These are phyloP conservation scores for Hypoxylon fragiforme DNA, from an alignment of 495 filamentous ascomycete species.

Conservation along the genomic window DNA sequence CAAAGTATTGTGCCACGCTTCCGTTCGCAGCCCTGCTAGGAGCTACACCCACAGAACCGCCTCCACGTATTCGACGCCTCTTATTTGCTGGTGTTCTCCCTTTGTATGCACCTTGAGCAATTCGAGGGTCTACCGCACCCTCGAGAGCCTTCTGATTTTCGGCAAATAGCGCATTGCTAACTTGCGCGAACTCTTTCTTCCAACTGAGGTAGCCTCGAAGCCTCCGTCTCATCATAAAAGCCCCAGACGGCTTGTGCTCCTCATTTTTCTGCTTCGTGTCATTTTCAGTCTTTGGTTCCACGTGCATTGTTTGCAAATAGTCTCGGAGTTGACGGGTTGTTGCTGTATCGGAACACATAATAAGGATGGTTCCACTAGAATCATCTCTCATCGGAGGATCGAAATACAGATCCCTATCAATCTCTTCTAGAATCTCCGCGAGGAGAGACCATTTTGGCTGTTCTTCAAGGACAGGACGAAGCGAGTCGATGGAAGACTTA, in stretches of 20 bases:
- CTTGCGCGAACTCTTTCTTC: slow-evolving; percentile 87
- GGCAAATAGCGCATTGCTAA: slow-evolving; percentile 70
- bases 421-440: slow-evolving; percentile 86
- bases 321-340: slow-evolving; percentile 90
- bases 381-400: slow-evolving; percentile 75
- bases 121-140: slow-evolving; percentile 56
- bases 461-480: slow-evolving; percentile 91
- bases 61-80: slow-evolving; percentile 84
- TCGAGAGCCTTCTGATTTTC: slow-evolving; percentile 81
- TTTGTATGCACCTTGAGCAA: slow-evolving; percentile 44
- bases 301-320: slow-evolving; percentile 88
- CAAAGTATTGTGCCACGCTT: slow-evolving; percentile 54
- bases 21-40: slow-evolving; percentile 55
- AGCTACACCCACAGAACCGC: slow-evolving; percentile 60
- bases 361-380: slow-evolving; percentile 85
- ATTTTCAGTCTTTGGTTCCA: slow-evolving; percentile 57
- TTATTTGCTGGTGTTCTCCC: slow-evolving; percentile 76
- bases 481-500: slow-evolving; percentile 58
- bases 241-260: slow-evolving; percentile 66
- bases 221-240: slow-evolving; percentile 85
- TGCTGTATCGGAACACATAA: slow-evolving; percentile 91
- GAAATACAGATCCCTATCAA: slow-evolving; percentile 87
- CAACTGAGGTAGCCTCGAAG: slow-evolving; percentile 88
- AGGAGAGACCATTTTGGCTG: slow-evolving; percentile 91
- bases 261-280: slow-evolving; percentile 48